phyloP scores from a whole-genome alignment of 148 eudicot species.

The Diospyros kaki region DNA sequence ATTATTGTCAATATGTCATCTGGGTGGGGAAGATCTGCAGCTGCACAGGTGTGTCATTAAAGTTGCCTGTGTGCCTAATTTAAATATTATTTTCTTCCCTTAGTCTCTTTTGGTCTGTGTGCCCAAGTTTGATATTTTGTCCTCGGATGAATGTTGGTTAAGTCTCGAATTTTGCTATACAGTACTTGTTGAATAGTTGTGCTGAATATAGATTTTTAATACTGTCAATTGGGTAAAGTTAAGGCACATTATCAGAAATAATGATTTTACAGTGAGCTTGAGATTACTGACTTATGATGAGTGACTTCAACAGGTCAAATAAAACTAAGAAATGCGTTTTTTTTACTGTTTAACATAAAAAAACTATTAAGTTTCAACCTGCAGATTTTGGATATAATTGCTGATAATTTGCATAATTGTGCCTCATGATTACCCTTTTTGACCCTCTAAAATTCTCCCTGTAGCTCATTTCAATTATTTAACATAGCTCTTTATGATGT shows the following conservation, averaged over 20 bases:
- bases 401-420: background rate
- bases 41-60: constrained; percentile 65
- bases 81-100: background rate
- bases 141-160: background rate
- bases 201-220: background rate
- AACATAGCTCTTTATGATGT: background rate
- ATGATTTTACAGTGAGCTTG: background rate
- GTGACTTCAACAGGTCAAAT: background rate
- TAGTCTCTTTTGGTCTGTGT: background rate
- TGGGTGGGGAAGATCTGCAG: constrained; percentile 99
- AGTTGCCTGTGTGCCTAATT: background rate
- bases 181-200: background rate
- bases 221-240: background rate
- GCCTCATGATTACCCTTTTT: background rate
- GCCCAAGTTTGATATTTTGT: background rate
- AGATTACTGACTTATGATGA: background rate
- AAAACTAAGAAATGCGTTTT: background rate
- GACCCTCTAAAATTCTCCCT: background rate
- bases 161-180: background rate
- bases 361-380: background rate
- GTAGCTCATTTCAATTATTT: background rate
- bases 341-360: background rate
- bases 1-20: constrained; percentile 88
- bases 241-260: background rate
- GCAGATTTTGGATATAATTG: constrained; percentile 1